phyloP scores from a whole-genome alignment of 192 early-diverging fungal genomes.

The Thamnidium elegans region DNA sequence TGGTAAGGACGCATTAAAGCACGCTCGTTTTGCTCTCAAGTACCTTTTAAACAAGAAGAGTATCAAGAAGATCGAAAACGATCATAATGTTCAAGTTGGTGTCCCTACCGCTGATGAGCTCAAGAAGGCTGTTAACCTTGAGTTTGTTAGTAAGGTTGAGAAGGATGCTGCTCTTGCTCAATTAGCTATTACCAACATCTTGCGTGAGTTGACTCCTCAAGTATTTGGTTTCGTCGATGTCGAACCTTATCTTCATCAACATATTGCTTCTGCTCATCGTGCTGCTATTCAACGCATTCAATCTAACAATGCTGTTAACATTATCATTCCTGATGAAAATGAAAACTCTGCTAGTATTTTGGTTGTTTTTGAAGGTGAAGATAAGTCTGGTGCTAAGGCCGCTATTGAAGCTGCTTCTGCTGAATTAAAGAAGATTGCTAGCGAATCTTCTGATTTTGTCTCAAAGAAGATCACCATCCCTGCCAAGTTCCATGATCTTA shows the following conservation, averaged over 20 bases:
- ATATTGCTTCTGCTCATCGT: conserved; percentile 63
- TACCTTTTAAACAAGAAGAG: conserved; percentile 73
- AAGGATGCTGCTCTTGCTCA: conserved; percentile 63
- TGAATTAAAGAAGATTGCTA: conserved; percentile 65
- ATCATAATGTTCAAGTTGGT: conserved; percentile 57
- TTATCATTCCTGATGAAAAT: conserved; percentile 72
- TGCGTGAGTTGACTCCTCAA: conserved; percentile 40
- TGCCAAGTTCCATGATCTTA: conserved; percentile 67
- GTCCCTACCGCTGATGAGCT: conserved; percentile 47
- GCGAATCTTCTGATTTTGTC: conserved; percentile 61
- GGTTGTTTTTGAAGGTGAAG: conserved; percentile 69
- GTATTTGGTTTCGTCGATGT: conserved; percentile 70
- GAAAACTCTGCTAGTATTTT: conserved; percentile 72
- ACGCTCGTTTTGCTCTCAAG: conserved; percentile 65
- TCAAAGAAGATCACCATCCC: conserved; percentile 62
- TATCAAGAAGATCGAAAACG: conserved; percentile 77
- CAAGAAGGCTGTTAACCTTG: conserved; percentile 56
- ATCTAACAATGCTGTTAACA: conserved; percentile 62
- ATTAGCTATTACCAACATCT: conserved; percentile 53
- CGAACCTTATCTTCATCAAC: conserved; percentile 72
- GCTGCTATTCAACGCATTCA: conserved; percentile 64
- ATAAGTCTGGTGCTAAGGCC: conserved; percentile 36
- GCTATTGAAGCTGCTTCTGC: conserved; percentile 55
- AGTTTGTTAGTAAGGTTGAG: conserved; percentile 73
- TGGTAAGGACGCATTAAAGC: conserved; percentile 49